phyloP scores from a whole-genome alignment of 495 filamentous ascomycete species.

The Margaritispora aquatica region DNA sequence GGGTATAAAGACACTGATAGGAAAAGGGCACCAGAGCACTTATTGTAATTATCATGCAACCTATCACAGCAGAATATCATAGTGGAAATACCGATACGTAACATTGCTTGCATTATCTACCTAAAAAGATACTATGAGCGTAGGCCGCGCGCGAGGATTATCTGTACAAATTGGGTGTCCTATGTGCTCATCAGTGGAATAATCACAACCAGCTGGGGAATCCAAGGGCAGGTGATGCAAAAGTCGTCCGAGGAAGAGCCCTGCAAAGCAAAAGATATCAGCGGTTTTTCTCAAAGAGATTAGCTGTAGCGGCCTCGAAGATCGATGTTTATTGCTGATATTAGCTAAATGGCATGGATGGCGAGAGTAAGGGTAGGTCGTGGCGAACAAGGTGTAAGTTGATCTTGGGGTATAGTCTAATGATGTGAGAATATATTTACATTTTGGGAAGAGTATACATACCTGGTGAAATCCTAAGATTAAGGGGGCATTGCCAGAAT shows the following conservation, averaged over 20 bases:
- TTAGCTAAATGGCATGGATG: too few species aligned
- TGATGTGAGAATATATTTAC: neutral
- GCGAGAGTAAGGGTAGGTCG: neutral
- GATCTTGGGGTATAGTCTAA: too few species aligned
- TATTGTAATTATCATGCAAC: too few species aligned
- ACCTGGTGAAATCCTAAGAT: constrained; percentile 24
- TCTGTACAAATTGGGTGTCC: constrained; percentile 16
- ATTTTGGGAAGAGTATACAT: neutral
- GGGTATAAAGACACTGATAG: too few species aligned
- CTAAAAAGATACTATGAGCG: constrained; percentile 3
- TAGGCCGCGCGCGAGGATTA: constrained; percentile 1
- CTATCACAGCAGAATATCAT: too few species aligned
- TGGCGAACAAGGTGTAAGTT: neutral
- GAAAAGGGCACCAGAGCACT: too few species aligned
- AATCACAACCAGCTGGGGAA: neutral
- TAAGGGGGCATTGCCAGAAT: constrained; percentile 31
- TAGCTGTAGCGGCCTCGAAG: neutral
- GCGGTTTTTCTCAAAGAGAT: constrained; percentile 13
- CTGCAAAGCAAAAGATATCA: constrained; percentile 21
- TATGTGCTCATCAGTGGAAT: constrained; percentile 23
- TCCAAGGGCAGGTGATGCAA: neutral
- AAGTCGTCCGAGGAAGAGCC: constrained; percentile 3
- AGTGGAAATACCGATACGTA: too few species aligned
- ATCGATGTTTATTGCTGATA: neutral
- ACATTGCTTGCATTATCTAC: constrained; percentile 7